phyloP scores from a whole-genome alignment of 257 asterid genomes.

The Nicotiana otophora region DNA sequence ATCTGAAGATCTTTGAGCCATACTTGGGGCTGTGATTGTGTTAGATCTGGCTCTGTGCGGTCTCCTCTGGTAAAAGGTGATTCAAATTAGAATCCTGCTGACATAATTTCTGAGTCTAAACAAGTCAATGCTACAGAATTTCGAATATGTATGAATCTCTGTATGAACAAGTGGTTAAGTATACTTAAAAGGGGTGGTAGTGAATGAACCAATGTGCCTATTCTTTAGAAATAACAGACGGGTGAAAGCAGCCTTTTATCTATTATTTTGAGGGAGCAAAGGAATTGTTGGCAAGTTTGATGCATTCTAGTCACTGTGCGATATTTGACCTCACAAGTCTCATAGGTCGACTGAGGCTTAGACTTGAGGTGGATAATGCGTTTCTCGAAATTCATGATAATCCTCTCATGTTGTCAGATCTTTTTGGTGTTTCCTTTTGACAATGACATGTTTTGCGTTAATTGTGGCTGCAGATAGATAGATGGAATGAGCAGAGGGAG shows the following conservation, averaged over 20 bases:
- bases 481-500: slow-evolving; percentile 98
- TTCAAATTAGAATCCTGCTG: not conserved
- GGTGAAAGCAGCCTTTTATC: not conserved
- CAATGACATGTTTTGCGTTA: not conserved
- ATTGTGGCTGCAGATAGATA: slow-evolving; percentile 63
- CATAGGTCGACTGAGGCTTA: not conserved
- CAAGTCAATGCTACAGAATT: not conserved
- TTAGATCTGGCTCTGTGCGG: not conserved
- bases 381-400: not conserved
- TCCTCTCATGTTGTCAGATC: not conserved
- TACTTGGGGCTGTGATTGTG: not conserved
- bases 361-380: not conserved
- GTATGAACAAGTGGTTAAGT: not conserved
- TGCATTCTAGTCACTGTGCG: not conserved
- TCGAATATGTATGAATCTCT: not conserved
- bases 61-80: not conserved
- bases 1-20: not conserved
- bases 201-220: not conserved
- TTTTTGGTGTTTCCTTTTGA: not conserved
- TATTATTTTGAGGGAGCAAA: not conserved
- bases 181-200: not conserved
- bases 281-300: not conserved
- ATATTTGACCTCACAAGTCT: not conserved
- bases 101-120: not conserved
- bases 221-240: not conserved